These are phyloP conservation scores for Reticulascus tulasneorum DNA, from an alignment of 2,329 filamentous ascomycete genomes.

Conservation along the genomic window DNA sequence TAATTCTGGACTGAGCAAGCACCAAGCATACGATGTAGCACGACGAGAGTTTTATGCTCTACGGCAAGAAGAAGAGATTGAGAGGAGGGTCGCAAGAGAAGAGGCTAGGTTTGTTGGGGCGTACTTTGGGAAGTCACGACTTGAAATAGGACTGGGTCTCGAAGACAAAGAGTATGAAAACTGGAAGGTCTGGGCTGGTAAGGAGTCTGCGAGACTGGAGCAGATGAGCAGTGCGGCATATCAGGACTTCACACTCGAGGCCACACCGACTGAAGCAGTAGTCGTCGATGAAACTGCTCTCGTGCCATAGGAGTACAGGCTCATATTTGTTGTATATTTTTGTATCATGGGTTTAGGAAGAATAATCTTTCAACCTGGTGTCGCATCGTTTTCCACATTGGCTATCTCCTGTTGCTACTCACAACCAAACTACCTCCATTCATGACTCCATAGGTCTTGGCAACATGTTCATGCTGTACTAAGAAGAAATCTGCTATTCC, in stretches of 20 bases:
- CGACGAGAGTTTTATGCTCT: constrained; percentile 87
- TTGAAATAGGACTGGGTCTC: constrained; percentile 76
- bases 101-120: constrained; percentile 83
- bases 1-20: constrained; percentile 54
- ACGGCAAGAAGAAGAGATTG: constrained; percentile 77
- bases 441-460: constrained; percentile 36
- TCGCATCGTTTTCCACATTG: too few relatives aligned
- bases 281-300: constrained; percentile 11
- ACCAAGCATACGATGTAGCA: constrained; percentile 77
- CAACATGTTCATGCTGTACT: constrained; percentile 73
- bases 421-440: constrained; percentile 35
- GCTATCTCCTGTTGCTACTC: background rate
- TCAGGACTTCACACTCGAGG: constrained; percentile 30
- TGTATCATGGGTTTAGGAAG: too few relatives aligned
- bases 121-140: constrained; percentile 74
- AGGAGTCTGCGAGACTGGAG: constrained; percentile 39
- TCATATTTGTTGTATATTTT: too few relatives aligned
- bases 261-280: constrained; percentile 18
- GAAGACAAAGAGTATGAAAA: constrained; percentile 76
- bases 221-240: constrained; percentile 37
- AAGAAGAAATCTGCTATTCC: constrained; percentile 71
- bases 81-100: constrained; percentile 77
- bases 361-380: too few relatives aligned
- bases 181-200: constrained; percentile 78
- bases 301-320: background rate